A percentile compares a stretch with the other conserved stretches of the same genome.
phyloP scores from a whole-genome alignment of 169 alveolate species.

The Plasmodium yoelii region DNA sequence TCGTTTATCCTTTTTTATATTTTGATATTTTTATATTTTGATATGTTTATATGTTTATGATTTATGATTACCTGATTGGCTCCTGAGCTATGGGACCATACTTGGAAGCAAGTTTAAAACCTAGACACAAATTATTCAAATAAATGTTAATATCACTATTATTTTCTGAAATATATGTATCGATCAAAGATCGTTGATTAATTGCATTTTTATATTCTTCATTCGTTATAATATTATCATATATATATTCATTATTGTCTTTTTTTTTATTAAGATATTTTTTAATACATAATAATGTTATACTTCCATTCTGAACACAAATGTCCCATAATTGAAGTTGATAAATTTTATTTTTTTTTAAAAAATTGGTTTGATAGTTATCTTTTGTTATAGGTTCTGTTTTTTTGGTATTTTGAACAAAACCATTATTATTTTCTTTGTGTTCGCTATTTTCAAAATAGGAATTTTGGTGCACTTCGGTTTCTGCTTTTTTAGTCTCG shows the following conservation, averaged over 20 bases:
- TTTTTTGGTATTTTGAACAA: neutral
- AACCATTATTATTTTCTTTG: neutral
- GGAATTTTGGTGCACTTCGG: neutral
- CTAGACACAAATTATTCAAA: constrained; percentile 79
- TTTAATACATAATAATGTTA: constrained; percentile 73
- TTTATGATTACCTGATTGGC: constrained; percentile 92
- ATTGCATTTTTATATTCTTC: constrained; percentile 53
- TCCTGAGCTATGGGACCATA: constrained; percentile 97
- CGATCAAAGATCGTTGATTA: constrained; percentile 54
- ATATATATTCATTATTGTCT: constrained; percentile 11
- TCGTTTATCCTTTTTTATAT: constrained; percentile 5
- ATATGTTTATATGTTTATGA: no score
- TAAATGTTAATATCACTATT: constrained; percentile 72
- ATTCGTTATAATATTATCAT: constrained; percentile 61
- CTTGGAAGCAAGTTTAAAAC: constrained; percentile 94
- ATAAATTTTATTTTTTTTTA: constrained; percentile 40
- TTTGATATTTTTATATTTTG: no score
- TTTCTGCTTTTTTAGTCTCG: neutral
- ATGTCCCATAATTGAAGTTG: constrained; percentile 77
- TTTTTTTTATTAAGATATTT: constrained; percentile 70
- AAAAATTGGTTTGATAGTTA: neutral
- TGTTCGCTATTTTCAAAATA: neutral
- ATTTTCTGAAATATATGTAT: constrained; percentile 67
- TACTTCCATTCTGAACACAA: constrained; percentile 83
- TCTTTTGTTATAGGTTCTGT: neutral